Evolutionary conservation across 2,329 filamentous ascomycete genomes (phyloP), one percentile per base, ranked within the genome.

Genomic region (Clonostachys byssicola): DNA sequence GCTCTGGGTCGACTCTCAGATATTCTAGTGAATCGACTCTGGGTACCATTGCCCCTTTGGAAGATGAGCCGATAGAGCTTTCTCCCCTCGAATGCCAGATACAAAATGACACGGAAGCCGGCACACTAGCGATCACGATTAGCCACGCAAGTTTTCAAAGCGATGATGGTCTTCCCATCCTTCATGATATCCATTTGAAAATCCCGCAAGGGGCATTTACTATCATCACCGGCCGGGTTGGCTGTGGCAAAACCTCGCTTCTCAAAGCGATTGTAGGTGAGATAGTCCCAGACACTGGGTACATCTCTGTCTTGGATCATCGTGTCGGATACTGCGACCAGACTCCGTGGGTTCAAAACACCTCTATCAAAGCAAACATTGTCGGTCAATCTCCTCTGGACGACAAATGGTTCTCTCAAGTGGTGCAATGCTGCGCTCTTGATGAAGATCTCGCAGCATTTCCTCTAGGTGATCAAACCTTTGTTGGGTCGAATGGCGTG

Each of bases 281-380:
- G 47, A 51, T 63, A 1, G 44, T 52, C 2, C 46, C 54, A 5
- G 41, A 56, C 1, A 47, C 50, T 1, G 68, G 68, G 1, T 47
- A 46, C 0, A 48, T 70, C n/a, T 52, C 48, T 2, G 46, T 59
- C 3, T 49, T 54, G 1, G 50, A 56, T 0, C 52, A 48, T 1
- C 59, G 59, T 20, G 49, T 70, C 12, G 69, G 65, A 0, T 75
- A 68, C 52, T 74, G 70, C 47, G 63, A 66, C 40, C 73, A 77
- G 45, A 59, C 56, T 0, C 64, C 72, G 1, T 77, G 72, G 70
- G 59, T 74, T 2, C 60, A 60, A 5, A 74, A 75, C 48, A 59
- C 53, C 2, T 66, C 64, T 0, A 54, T 74, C 14, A 57, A 59
- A 7, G 51, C 69, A 1, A 68, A 67, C 35, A 70, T 76, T 6